Conservation (phyloP, 108 stramenopile genomes). For the Pseudonitzschia pungens region DNA sequence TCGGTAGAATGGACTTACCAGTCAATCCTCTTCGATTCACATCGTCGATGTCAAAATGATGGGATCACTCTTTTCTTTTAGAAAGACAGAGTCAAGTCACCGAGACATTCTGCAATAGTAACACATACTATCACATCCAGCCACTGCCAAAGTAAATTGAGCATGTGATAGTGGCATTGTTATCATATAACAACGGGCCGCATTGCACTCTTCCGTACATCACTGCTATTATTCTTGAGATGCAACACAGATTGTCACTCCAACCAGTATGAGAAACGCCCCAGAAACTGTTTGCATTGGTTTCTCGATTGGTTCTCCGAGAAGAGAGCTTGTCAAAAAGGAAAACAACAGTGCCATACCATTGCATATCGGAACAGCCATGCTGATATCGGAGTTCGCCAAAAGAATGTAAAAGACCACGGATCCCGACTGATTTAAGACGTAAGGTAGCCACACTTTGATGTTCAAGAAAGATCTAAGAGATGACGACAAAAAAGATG, state of each 20-base stretch:
- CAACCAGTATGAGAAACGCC: conserved; percentile 52
- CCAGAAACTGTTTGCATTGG: conserved; percentile 60
- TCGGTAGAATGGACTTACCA: no score
- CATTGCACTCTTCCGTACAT: neutral
- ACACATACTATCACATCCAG: no score
- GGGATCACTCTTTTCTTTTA: no score
- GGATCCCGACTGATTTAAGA: conserved; percentile 81
- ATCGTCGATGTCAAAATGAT: no score
- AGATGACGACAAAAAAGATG: conserved; percentile 29
- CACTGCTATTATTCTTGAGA: conserved; percentile 31
- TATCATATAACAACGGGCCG: no score
- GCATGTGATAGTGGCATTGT: neutral
- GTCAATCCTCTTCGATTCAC: no score
- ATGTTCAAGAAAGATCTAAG: conserved; percentile 44
- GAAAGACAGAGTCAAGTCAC: no score
- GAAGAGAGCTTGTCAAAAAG: conserved; percentile 50
- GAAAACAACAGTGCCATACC: conserved; percentile 80
- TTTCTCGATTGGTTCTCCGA: conserved; percentile 72
- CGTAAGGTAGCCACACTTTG: conserved; percentile 72
- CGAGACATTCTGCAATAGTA: no score
- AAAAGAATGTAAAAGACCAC: conserved; percentile 71
- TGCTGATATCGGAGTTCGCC: conserved; percentile 65
- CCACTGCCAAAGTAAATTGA: no score
- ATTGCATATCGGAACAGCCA: conserved; percentile 82
- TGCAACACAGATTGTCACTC: conserved; percentile 70